These are phyloP conservation scores for Suhomyces panamericanus DNA, from an alignment of 1,139 yeast genomes.

Conservation along the genomic window DNA sequence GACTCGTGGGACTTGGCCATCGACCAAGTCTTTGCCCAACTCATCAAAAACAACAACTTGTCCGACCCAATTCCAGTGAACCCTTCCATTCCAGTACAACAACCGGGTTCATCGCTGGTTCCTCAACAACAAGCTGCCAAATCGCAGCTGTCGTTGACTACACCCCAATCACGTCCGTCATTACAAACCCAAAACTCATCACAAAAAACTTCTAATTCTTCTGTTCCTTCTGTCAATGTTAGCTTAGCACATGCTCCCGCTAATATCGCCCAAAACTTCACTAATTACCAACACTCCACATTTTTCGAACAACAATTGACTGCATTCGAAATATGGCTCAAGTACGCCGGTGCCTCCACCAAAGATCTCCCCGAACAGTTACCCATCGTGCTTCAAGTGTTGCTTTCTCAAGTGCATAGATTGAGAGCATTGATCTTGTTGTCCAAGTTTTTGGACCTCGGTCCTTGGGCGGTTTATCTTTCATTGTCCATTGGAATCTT, in stretches of 20 bases:
- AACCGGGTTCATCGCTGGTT: not conserved
- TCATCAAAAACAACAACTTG: slow-evolving; percentile 42
- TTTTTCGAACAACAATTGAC: slow-evolving; percentile 95
- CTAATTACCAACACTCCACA: slow-evolving; percentile 78
- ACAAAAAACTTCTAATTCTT: slow-evolving; percentile 2
- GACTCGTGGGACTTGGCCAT: slow-evolving; percentile 98
- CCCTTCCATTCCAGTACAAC: slow-evolving; percentile 2
- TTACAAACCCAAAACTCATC: slow-evolving; percentile 15
- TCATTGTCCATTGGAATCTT: slow-evolving; percentile 94
- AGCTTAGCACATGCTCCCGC: slow-evolving; percentile 16
- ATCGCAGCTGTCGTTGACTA: not conserved
- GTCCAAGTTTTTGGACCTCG: slow-evolving; percentile 84
- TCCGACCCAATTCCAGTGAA: slow-evolving; percentile 4
- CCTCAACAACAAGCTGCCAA: not conserved
- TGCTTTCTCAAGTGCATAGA: slow-evolving; percentile 91
- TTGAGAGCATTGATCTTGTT: slow-evolving; percentile 82
- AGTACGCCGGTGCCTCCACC: slow-evolving; percentile 77
- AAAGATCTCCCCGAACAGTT: slow-evolving; percentile 92
- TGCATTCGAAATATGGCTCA: slow-evolving; percentile 95
- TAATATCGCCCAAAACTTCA: slow-evolving; percentile 22
- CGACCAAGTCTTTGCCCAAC: slow-evolving; percentile 83
- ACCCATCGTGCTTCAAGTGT: slow-evolving; percentile 89
- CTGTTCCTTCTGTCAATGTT: slow-evolving; percentile 20
- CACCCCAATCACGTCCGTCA: slow-evolving; percentile 1
- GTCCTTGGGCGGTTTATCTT: slow-evolving; percentile 96